These are phyloP conservation scores for Ensete glaucum DNA, from an alignment of 176 grass and related monocot genomes.

Conservation along the genomic window DNA sequence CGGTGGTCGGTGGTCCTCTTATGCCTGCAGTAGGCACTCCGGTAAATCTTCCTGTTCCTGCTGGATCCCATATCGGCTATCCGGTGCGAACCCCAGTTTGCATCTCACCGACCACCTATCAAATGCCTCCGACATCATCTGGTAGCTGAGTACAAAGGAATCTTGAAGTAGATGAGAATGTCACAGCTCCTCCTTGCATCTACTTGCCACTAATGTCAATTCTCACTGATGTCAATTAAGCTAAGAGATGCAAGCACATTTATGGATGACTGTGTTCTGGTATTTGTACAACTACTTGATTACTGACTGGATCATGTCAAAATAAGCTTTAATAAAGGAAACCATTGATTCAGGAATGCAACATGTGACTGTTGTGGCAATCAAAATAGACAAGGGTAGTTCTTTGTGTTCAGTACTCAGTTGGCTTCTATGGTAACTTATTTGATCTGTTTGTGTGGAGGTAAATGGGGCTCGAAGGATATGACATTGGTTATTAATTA, in stretches of 20 bases:
- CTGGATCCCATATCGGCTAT: slow-evolving; percentile 57
- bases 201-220: no score
- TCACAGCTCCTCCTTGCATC: background rate
- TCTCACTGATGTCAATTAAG: no score
- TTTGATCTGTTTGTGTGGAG: background rate
- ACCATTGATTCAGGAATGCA: background rate
- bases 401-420: no score
- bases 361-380: background rate
- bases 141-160: background rate
- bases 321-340: background rate
- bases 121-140: slow-evolving; percentile 50
- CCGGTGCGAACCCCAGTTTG: slow-evolving; percentile 32
- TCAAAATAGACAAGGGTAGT: no score
- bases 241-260: background rate
- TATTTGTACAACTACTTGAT: no score
- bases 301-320: background rate
- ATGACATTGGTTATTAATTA: background rate
- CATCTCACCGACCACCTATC: slow-evolving; percentile 13
- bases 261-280: no score
- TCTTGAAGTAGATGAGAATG: background rate
- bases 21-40: slow-evolving; percentile 73
- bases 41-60: slow-evolving; percentile 47
- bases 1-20: slow-evolving; percentile 54
- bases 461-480: background rate
- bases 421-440: background rate